phyloP scores from a whole-genome alignment of 1,284 basidiomycete species.

The Cryptococcus sp. region DNA sequence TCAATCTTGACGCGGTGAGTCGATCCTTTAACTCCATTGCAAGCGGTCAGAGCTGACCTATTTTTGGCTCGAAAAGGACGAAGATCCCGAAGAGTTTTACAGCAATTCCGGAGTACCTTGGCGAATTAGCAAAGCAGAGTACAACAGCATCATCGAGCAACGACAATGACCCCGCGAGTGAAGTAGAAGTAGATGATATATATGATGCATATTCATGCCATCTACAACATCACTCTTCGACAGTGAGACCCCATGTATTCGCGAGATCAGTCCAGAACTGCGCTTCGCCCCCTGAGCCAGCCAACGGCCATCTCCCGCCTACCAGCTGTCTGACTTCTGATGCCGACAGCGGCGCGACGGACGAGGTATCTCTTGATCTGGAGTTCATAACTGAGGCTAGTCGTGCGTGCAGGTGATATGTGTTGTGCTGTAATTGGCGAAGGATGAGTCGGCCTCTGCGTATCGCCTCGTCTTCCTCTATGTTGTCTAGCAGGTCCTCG shows the following conservation, averaged over 20 bases:
- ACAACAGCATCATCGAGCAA: constrained; percentile 67
- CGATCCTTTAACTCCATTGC: constrained; percentile 9
- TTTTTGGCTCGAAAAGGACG: constrained; percentile 62
- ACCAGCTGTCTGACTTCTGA: constrained; percentile 25
- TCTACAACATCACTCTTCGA: not conserved
- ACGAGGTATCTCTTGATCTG: constrained; percentile 6
- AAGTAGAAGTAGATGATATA: not conserved
- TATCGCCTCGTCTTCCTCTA: constrained; percentile 32
- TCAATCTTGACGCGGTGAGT: constrained; percentile 84
- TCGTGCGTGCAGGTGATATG: constrained; percentile 40
- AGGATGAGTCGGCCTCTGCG: constrained; percentile 41
- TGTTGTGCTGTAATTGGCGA: constrained; percentile 45
- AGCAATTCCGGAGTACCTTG: constrained; percentile 88
- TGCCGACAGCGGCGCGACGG: constrained; percentile 14
- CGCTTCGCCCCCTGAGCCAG: constrained; percentile 21
- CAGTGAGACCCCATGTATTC: constrained; percentile 20
- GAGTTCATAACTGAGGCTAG: constrained; percentile 16
- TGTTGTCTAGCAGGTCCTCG: constrained; percentile 11
- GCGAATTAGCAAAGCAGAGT: constrained; percentile 78
- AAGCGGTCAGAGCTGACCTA: not conserved
- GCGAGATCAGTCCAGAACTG: constrained; percentile 37
- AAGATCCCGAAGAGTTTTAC: constrained; percentile 89
- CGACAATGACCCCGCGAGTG: constrained; percentile 48
- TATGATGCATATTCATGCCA: not conserved
- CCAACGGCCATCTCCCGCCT: constrained; percentile 21